These are phyloP conservation scores for Euryodendron excelsum DNA, from an alignment of 148 eudicot genomes.

Conservation along the genomic window DNA sequence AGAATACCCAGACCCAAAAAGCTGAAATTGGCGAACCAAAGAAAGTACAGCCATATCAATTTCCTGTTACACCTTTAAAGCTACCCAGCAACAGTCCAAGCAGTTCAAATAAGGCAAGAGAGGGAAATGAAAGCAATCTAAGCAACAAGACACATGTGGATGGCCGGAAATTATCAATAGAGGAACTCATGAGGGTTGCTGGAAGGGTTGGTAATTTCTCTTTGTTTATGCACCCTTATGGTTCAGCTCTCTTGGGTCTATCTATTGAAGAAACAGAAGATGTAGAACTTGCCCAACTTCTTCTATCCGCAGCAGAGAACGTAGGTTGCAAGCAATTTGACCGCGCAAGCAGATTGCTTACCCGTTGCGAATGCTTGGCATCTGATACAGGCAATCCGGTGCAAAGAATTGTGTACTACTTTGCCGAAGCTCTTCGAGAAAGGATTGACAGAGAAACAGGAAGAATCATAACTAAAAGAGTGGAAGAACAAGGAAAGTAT, in stretches of 20 bases:
- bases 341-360: conserved; percentile 20
- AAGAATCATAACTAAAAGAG: background rate
- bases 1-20: background rate
- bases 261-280: conserved; percentile 11
- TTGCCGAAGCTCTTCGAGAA: conserved; percentile 26
- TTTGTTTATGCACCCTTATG: conserved; percentile 6
- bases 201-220: background rate
- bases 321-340: conserved; percentile 18
- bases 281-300: conserved; percentile 19
- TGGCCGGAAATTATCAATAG: conserved; percentile 12
- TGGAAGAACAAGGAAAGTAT: conserved; percentile 1
- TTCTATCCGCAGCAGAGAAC: conserved; percentile 25
- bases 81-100: background rate
- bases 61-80: background rate
- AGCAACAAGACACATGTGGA: background rate
- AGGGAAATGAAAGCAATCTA: background rate
- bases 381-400: conserved; percentile 22
- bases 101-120: background rate
- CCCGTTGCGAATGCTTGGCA: background rate
- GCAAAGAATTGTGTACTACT: conserved; percentile 24
- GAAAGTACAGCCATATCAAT: background rate
- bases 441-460: conserved; percentile 32
- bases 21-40: background rate
- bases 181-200: conserved; percentile 18
- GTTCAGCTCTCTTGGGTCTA: background rate